These are phyloP conservation scores for Mentha longifolia DNA, from an alignment of 257 asterid genomes.

Conservation along the genomic window DNA sequence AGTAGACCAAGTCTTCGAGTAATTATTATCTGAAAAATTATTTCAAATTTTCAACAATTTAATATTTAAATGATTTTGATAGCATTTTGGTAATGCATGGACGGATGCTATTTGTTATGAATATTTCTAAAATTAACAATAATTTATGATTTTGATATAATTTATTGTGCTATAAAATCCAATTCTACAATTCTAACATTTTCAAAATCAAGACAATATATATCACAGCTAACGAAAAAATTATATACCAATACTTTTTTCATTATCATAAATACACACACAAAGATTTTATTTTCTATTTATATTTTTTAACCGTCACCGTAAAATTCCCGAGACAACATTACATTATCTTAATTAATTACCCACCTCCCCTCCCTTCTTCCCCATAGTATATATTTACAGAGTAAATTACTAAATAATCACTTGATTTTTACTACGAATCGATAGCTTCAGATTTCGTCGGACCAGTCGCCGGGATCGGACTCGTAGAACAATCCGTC, in stretches of 20 bases:
- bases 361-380: not conserved
- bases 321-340: not conserved
- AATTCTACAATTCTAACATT: not conserved
- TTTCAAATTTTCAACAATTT: too few relatives aligned
- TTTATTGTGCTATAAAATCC: too few relatives aligned
- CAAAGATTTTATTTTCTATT: not conserved
- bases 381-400: not conserved
- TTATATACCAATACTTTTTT: too few relatives aligned
- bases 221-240: too few relatives aligned
- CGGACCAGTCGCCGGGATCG: constrained; percentile 54
- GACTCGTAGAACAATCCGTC: constrained; percentile 78
- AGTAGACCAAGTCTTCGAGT: too few relatives aligned
- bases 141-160: too few relatives aligned
- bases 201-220: not conserved
- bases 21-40: too few relatives aligned
- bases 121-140: too few relatives aligned
- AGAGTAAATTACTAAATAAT: not conserved
- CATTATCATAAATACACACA: not conserved
- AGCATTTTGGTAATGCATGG: too few relatives aligned
- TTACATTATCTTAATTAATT: not conserved
- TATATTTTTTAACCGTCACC: too few relatives aligned
- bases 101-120: too few relatives aligned
- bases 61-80: too few relatives aligned
- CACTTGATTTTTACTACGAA: not conserved
- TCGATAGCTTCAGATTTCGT: constrained; percentile 40